phyloP scores from a whole-genome alignment of 768 basidiomycete genomes.

The Lentinus brumalis region DNA sequence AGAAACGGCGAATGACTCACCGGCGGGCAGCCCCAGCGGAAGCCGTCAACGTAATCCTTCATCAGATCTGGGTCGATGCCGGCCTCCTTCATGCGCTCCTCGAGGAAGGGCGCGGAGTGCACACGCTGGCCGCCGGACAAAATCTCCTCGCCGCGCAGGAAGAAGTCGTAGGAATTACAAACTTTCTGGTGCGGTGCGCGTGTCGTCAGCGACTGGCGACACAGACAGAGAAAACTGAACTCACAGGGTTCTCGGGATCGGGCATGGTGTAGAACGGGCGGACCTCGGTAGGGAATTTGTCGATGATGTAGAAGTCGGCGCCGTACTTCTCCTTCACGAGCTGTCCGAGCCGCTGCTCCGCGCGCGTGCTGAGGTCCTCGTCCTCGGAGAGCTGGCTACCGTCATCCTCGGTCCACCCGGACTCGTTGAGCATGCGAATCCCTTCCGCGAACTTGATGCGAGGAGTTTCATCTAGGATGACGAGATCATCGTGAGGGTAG shows the following conservation, averaged over 20 bases:
- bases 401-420: conserved; percentile 39
- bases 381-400: conserved; percentile 38
- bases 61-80: conserved; percentile 90
- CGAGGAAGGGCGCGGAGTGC: conserved; percentile 81
- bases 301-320: conserved; percentile 95
- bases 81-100: conserved; percentile 80
- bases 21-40: conserved; percentile 91
- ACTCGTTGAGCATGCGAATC: conserved; percentile 52
- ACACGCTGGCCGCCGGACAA: conserved; percentile 97
- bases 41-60: conserved; percentile 92
- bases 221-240: conserved; percentile 21
- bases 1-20: conserved; percentile 11
- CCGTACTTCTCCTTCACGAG: conserved; percentile 92
- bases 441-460: conserved; percentile 51
- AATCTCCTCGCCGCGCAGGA: conserved; percentile 99
- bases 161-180: conserved; percentile 99
- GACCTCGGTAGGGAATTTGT: conserved; percentile 94
- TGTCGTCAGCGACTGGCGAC: not conserved
- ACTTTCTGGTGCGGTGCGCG: conserved; percentile 40
- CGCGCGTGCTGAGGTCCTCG: conserved; percentile 81
- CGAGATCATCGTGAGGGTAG: conserved; percentile 56
- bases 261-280: conserved; percentile 99
- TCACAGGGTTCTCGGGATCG: conserved; percentile 83
- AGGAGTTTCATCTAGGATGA: conserved; percentile 57
- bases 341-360: conserved; percentile 91